These are phyloP conservation scores for Leishmania tarentolae DNA, from an alignment of 208 protist species.

Conservation along the genomic window DNA sequence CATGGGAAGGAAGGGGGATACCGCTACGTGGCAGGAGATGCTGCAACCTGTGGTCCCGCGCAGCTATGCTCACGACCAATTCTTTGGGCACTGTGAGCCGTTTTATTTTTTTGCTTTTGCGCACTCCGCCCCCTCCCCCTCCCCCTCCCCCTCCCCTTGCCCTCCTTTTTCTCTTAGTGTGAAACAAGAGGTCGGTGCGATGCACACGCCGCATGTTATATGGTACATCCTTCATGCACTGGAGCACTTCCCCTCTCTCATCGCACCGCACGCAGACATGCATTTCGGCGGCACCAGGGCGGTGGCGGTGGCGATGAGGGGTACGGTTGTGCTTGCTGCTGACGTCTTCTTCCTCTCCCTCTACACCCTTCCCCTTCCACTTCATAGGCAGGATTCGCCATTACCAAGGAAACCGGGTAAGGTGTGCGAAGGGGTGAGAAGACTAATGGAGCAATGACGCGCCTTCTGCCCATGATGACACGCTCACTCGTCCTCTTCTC, in stretches of 20 bases:
- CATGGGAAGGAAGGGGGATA: neutral
- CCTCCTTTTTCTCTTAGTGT: neutral
- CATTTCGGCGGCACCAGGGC: neutral
- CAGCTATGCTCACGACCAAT: neutral
- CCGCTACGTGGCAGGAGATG: neutral
- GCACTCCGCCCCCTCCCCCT: neutral
- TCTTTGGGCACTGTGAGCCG: neutral
- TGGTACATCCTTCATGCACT: neutral
- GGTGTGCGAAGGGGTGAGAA: neutral
- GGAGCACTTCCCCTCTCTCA: neutral
- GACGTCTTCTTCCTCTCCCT: neutral
- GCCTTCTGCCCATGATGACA: neutral
- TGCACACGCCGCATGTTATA: neutral
- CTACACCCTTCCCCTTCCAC: neutral
- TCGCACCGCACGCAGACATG: neutral
- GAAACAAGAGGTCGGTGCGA: neutral
- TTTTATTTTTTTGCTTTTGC: neutral
- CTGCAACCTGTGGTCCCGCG: neutral
- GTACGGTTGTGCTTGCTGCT: neutral
- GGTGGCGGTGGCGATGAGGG: neutral
- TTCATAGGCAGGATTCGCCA: neutral
- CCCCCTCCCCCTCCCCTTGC: neutral
- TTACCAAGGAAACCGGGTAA: neutral
- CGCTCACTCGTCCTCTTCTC: neutral
- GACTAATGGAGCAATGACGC: neutral